These are phyloP conservation scores for Bolboschoenoplectus hybrid DNA, from an alignment of 202 grass and related monocot genomes.

Conservation along the genomic window DNA sequence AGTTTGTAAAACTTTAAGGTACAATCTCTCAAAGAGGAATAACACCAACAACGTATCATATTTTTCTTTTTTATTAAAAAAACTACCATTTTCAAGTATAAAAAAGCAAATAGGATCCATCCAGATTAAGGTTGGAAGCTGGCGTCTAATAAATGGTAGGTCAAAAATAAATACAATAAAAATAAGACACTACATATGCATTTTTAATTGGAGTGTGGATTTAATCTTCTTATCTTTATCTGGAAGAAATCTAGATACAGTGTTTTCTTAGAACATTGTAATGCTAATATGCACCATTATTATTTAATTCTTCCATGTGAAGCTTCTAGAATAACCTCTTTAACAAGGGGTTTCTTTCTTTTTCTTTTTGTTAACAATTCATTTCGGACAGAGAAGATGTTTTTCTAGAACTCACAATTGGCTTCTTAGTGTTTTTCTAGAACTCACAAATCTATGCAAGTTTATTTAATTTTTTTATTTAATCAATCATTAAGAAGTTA, in stretches of 20 bases:
- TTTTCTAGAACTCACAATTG: background rate
- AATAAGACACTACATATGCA: background rate
- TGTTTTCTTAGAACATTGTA: background rate
- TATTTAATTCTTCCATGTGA: background rate
- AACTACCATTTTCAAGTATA: background rate
- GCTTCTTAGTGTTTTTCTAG: background rate
- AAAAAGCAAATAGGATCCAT: background rate
- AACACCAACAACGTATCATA: no score
- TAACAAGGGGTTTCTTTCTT: background rate
- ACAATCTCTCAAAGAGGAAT: no score
- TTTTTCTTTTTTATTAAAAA: background rate
- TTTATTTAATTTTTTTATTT: no score
- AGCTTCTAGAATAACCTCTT: background rate
- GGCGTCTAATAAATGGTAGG: conserved; percentile 6
- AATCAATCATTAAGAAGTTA: background rate
- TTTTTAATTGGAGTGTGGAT: background rate
- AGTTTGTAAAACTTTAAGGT: no score
- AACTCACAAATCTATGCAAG: no score
- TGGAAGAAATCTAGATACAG: background rate
- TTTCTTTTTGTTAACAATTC: background rate
- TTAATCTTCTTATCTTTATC: background rate
- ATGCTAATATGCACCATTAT: background rate
- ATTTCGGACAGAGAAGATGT: background rate
- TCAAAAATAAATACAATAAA: background rate
- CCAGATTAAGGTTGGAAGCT: background rate